phyloP scores from a whole-genome alignment of 768 basidiomycete species.

The Naganishia friedmannii region DNA sequence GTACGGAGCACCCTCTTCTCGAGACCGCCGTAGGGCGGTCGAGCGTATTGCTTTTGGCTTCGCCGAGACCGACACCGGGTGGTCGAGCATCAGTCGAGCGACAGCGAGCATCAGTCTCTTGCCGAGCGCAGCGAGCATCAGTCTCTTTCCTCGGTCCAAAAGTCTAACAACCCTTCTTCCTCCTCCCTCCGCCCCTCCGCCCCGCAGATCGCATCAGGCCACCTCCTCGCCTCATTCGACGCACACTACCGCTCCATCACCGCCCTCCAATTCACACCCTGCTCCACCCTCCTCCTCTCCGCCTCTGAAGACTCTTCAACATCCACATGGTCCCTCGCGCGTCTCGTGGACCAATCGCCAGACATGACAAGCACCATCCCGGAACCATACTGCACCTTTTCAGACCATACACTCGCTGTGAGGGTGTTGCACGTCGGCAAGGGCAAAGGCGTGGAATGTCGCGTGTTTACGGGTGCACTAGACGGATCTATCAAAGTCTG shows the following conservation, averaged over 20 bases:
- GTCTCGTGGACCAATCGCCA: slow-evolving; percentile 39
- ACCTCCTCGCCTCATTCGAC: slow-evolving; percentile 85
- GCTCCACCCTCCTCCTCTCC: slow-evolving; percentile 74
- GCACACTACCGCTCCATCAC: slow-evolving; percentile 90
- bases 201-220: slow-evolving; percentile 80
- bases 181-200: not conserved
- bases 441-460: slow-evolving; percentile 72
- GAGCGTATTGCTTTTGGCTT: too few relatives aligned
- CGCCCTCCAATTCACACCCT: slow-evolving; percentile 75
- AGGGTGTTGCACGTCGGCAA: slow-evolving; percentile 76
- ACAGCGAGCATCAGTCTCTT: too few relatives aligned
- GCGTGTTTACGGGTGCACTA: slow-evolving; percentile 73
- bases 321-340: slow-evolving; percentile 79
- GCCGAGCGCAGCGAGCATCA: slow-evolving; percentile 37
- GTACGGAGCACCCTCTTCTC: too few relatives aligned
- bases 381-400: slow-evolving; percentile 71
- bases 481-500: slow-evolving; percentile 86
- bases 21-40: too few relatives aligned
- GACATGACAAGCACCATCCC: slow-evolving; percentile 55
- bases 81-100: too few relatives aligned
- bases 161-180: too few relatives aligned
- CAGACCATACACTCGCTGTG: slow-evolving; percentile 89
- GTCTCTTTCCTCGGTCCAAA: not conserved
- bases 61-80: too few relatives aligned
- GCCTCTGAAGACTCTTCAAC: slow-evolving; percentile 88